Evolutionary conservation across 441 rosid species (phyloP), one percentile per base, ranked within the genome.

Genomic region (Euphorbia celastroides): DNA sequence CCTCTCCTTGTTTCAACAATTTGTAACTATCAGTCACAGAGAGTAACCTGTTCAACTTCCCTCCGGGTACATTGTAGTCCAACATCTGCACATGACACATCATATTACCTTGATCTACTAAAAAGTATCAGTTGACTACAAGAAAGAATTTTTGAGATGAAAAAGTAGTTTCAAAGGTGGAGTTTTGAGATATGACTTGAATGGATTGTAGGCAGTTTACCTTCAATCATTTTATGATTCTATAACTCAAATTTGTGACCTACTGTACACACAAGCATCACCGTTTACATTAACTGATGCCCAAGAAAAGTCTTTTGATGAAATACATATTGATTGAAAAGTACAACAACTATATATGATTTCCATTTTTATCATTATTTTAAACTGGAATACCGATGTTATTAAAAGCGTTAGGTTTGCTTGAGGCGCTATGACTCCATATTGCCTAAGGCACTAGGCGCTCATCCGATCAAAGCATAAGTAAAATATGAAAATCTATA

Each of bases 51-150:
- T 88, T 92, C 65, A 92, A 79, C 80, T 88, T 88, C 66, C 96
- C 96, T 89, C 97, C 93, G 25, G 89, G 96, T 57, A 92, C 96
- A 69, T 86, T 92, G 83, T 92, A 89, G 76, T 86, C 91, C 73
- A 92, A 62, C 96, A 91, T 89, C 97, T 92, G 85, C 76, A 36
- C 28, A 13, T 48, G 30, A 72, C 2, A 67, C 13, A 52, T 66
- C 34, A 72, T 41, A 16, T 62, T 52, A 32, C 5, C 28, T 11
- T 66, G 13, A 1, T 19, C 28, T 60, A 41, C 54, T 0, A 23
- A 54, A 25, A n/a, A 42, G 14, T 17, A 34, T 48, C 26, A 12
- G 56, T 17, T 54, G 25, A 51, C 26, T 4, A 36, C 23, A 19
- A 61, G 20, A 23, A 38, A 42, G 25, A n/a, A 7, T 63, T 27